A percentile compares a stretch with the other conserved stretches of the same genome.
Evolutionary conservation across 108 stramenopile genomes (phyloP).

Genomic region (Skeletonema marinoi): DNA sequence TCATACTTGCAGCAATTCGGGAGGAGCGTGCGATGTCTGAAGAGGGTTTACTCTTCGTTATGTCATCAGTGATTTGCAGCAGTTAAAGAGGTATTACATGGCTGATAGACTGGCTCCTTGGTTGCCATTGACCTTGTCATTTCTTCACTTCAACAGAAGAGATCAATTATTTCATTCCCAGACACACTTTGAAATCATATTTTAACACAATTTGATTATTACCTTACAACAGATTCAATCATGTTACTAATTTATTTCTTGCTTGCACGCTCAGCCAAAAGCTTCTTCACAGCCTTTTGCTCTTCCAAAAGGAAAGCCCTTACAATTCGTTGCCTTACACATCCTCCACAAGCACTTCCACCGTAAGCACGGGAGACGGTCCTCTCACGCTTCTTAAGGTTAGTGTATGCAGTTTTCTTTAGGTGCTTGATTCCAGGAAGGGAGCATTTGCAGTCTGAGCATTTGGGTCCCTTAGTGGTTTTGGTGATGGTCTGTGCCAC

Average conservation of each 20-base stretch:
- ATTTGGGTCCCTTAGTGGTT: conserved; percentile 89
- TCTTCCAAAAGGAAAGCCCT: conserved; percentile 99
- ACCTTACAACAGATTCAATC: conserved; percentile 24
- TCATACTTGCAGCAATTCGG: too few species aligned
- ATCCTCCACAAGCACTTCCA: conserved; percentile 86
- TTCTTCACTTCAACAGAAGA: too few species aligned
- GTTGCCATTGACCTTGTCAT: too few species aligned
- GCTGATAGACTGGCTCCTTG: too few species aligned
- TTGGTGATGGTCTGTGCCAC: conserved; percentile 91
- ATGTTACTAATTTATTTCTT: conserved; percentile 50
- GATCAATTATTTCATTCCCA: too few species aligned
- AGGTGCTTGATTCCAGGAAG: conserved; percentile 94
- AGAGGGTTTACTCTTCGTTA: too few species aligned
- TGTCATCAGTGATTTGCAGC: too few species aligned
- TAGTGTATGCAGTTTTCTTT: conserved; percentile 58
- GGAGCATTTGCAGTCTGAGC: conserved; percentile 88
- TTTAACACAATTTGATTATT: conserved; percentile 54
- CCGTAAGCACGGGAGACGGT: conserved; percentile 99
- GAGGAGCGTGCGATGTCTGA: too few species aligned
- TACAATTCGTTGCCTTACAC: conserved; percentile 94
- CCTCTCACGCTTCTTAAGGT: conserved; percentile 94
- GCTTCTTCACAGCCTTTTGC: conserved; percentile 99
- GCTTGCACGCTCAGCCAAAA: conserved; percentile 86
- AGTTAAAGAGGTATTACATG: too few species aligned
- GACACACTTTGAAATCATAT: not conserved